Evolutionary conservation across 768 basidiomycete genomes (phyloP).

Genomic region (Phlegmacium glaucopus): DNA sequence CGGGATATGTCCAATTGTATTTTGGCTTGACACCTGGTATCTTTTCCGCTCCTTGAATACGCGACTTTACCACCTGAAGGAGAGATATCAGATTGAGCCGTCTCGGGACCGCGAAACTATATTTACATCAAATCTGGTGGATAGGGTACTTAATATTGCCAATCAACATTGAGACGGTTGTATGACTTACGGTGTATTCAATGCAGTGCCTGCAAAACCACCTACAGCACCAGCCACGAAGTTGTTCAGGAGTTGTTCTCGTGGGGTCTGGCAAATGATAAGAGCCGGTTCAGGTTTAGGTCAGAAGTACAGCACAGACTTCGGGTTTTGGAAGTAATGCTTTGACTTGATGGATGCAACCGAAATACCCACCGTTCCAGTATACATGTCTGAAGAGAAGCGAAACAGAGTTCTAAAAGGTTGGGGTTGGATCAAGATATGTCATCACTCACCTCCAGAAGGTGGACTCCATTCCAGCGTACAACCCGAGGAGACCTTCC

Average conservation of each 20-base stretch:
- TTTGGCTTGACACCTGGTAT: constrained; percentile 73
- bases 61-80: constrained; percentile 87
- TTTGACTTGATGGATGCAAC: constrained; percentile 84
- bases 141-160: neutral
- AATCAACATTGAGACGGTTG: neutral
- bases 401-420: constrained; percentile 2
- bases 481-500: constrained; percentile 82
- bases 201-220: constrained; percentile 81
- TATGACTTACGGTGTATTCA: constrained; percentile 84
- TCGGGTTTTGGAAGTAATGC: constrained; percentile 79
- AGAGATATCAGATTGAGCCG: constrained; percentile 2
- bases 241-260: constrained; percentile 82
- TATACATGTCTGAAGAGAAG: constrained; percentile 58
- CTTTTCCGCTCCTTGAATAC: constrained; percentile 77
- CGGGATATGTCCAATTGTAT: constrained; percentile 96
- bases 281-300: neutral
- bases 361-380: constrained; percentile 98
- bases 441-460: constrained; percentile 79
- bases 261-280: constrained; percentile 43
- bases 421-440: neutral
- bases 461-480: constrained; percentile 94
- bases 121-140: constrained; percentile 30
- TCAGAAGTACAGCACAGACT: constrained; percentile 38
- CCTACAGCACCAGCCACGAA: constrained; percentile 89
- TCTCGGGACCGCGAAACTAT: neutral